Percentiles rank a stretch among this genome's conserved stretches.
These are phyloP conservation scores for Neurospora sp. DNA, from an alignment of 495 filamentous ascomycete species.

Conservation along the genomic window DNA sequence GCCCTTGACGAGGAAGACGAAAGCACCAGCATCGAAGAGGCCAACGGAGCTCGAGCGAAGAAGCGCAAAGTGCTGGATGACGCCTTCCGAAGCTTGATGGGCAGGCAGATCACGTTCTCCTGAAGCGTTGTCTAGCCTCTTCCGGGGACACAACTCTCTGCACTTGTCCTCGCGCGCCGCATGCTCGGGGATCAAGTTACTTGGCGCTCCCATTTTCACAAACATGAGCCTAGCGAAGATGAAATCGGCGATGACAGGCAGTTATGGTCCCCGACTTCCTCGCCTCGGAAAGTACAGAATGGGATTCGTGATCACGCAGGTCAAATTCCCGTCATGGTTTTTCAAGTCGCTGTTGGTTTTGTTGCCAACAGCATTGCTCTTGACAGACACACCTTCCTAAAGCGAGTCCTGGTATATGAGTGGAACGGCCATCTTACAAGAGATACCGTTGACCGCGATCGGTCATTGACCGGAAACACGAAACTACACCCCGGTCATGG, in stretches of 20 bases:
- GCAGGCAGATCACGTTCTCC: conserved; percentile 42
- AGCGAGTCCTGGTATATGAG: neutral
- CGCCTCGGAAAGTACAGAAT: neutral
- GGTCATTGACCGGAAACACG: neutral
- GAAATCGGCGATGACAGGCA: neutral
- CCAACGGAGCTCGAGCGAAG: conserved; percentile 28
- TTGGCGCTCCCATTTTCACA: neutral
- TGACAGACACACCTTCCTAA: neutral
- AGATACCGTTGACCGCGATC: neutral
- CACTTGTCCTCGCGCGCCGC: neutral
- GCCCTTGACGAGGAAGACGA: conserved; percentile 37
- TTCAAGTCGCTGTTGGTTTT: neutral
- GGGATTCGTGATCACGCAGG: neutral
- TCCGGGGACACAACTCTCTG: neutral
- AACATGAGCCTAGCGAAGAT: neutral
- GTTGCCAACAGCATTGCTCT: neutral
- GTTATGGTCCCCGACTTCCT: neutral
- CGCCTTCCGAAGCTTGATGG: conserved; percentile 42
- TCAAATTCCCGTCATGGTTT: neutral
- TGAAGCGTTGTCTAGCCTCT: conserved; percentile 3
- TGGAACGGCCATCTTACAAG: neutral
- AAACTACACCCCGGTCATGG: neutral
- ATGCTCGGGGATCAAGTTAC: neutral
- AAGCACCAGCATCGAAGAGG: conserved; percentile 22
- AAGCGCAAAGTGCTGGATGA: conserved; percentile 55